Evolutionary conservation across 495 filamentous ascomycete genomes (phyloP).

Genomic region (Margaritispora aquatica): DNA sequence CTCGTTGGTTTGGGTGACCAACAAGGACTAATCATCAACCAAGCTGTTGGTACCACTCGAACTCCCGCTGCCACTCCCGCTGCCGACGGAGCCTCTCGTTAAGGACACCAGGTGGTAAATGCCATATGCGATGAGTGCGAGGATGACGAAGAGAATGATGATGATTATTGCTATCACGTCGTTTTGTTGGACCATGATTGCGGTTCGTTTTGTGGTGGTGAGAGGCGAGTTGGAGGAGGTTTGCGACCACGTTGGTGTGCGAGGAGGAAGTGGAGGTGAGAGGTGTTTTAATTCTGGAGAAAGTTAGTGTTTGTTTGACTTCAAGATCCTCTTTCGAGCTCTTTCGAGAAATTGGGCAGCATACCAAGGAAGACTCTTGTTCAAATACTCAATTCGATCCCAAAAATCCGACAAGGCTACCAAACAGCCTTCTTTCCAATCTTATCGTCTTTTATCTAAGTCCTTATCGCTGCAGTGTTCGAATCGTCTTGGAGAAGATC

Average conservation of each 20-base stretch:
- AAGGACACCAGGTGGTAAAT: conserved; percentile 56
- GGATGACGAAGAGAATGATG: conserved; percentile 69
- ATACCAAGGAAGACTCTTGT: neutral
- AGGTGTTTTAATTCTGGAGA: neutral
- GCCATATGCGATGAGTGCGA: conserved; percentile 61
- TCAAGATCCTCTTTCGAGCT: too few relatives aligned
- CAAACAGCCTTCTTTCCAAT: neutral
- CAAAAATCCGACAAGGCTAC: neutral
- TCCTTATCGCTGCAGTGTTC: neutral
- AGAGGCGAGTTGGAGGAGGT: neutral
- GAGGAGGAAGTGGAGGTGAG: neutral
- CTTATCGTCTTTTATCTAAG: neutral
- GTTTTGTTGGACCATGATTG: conserved; percentile 55
- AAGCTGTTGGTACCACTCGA: conserved; percentile 14
- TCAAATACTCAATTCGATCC: neutral
- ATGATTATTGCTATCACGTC: conserved; percentile 78
- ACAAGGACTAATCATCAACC: conserved; percentile 13
- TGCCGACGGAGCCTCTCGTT: conserved; percentile 33
- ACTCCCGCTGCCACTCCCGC: conserved; percentile 8
- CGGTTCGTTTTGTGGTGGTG: conserved; percentile 1
- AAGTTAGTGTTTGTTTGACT: neutral
- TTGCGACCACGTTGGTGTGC: neutral
- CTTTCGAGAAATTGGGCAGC: too few relatives aligned
- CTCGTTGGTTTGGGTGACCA: neutral
- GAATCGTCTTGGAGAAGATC: too few relatives aligned